Conservation (phyloP, 495 filamentous ascomycete genomes). For the Friedmanniomyces simplex region DNA sequence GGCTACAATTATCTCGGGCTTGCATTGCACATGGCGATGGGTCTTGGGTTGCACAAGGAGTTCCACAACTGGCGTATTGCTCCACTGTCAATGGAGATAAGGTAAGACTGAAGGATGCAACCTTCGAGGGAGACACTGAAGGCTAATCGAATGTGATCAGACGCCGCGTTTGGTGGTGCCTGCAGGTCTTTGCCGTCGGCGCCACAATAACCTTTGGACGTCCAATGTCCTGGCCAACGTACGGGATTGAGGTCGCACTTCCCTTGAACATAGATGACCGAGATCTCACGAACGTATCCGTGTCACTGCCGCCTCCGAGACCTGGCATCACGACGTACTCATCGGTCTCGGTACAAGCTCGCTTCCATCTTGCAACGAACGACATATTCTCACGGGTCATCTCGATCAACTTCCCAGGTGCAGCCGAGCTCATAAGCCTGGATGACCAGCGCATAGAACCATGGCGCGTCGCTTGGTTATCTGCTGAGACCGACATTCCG, state of each 20-base stretch:
- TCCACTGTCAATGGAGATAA: conserved; percentile 24
- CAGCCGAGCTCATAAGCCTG: conserved; percentile 1
- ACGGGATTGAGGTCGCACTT: conserved; percentile 24
- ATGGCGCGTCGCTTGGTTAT: neutral
- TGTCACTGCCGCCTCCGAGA: conserved; percentile 19
- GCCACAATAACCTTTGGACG: conserved; percentile 29
- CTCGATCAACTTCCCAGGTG: conserved; percentile 6
- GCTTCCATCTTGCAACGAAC: conserved; percentile 9
- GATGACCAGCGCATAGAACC: conserved; percentile 8
- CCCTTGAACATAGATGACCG: conserved; percentile 27
- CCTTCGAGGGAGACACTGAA: no score
- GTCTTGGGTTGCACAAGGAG: conserved; percentile 35
- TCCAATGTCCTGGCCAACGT: conserved; percentile 17
- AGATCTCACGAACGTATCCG: conserved; percentile 12
- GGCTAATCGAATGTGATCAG: no score
- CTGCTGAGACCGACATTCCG: neutral
- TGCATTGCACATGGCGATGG: conserved; percentile 37
- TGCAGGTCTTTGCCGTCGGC: conserved; percentile 32
- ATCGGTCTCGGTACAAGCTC: conserved; percentile 9
- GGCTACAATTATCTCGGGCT: conserved; percentile 31
- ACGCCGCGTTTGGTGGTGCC: conserved; percentile 29
- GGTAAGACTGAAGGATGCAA: no score
- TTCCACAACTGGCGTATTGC: conserved; percentile 26
- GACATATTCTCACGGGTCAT: conserved; percentile 12
- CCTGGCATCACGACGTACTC: conserved; percentile 27